Conservation (phyloP, 192 early-diverging fungal species). For the Anaeromyces robustus region DNA sequence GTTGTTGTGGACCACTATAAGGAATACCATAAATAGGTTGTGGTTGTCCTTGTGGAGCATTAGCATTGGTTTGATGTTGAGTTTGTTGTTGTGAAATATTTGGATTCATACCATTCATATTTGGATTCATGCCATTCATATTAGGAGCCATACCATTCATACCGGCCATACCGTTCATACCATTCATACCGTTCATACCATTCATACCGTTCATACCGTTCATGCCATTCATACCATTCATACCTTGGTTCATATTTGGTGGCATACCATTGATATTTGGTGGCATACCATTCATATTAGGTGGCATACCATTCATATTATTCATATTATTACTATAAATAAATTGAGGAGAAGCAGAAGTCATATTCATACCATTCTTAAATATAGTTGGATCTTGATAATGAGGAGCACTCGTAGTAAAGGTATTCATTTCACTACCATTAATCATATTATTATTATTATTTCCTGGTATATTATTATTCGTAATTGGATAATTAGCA, state of each 20-base stretch:
- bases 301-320: background rate
- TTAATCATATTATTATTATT: background rate
- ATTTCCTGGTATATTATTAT: background rate
- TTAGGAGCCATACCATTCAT: background rate
- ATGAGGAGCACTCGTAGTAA: background rate
- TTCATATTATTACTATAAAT: background rate
- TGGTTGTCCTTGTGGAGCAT: background rate
- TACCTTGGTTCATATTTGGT: background rate
- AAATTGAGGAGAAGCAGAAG: background rate
- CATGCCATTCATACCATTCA: background rate
- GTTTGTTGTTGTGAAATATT: background rate
- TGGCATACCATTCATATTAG: background rate
- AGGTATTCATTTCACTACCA: background rate
- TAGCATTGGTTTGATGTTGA: background rate
- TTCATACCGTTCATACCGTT: background rate
- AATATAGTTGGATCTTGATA: background rate
- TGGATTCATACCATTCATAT: background rate
- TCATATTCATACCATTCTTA: background rate
- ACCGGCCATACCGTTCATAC: background rate
- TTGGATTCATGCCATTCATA: no score
- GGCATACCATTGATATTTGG: background rate
- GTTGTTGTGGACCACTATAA: background rate
- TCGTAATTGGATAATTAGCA: background rate
- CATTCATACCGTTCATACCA: background rate
- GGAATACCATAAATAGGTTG: background rate